Conservation (phyloP, 2,329 filamentous ascomycete species). For the Stagonosporopsis vannaccii region DNA sequence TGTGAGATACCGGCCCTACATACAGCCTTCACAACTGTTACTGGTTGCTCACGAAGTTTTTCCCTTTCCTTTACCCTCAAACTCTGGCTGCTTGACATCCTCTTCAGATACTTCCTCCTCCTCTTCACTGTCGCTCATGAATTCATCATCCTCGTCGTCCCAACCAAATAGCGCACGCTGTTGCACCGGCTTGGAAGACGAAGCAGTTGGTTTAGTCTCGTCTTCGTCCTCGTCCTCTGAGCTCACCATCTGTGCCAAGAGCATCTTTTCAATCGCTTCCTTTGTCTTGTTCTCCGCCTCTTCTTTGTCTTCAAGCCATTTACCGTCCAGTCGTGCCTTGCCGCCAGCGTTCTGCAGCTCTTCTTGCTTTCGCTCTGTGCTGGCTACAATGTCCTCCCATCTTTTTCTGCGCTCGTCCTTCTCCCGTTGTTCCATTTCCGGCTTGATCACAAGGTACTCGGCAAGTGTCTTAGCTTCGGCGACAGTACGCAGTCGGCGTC, state of each 20-base stretch:
- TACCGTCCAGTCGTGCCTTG: slow-evolving; percentile 73
- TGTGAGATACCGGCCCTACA: not conserved
- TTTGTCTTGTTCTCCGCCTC: slow-evolving; percentile 84
- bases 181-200: slow-evolving; percentile 41
- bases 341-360: slow-evolving; percentile 80
- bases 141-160: slow-evolving; percentile 71
- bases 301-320: slow-evolving; percentile 96
- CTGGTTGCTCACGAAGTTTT: slow-evolving; percentile 38
- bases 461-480: slow-evolving; percentile 95
- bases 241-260: slow-evolving; percentile 55
- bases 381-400: slow-evolving; percentile 88
- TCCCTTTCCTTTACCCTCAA: slow-evolving; percentile 54
- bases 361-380: slow-evolving; percentile 81
- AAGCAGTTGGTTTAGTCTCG: slow-evolving; percentile 31
- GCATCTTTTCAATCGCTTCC: slow-evolving; percentile 70
- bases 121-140: slow-evolving; percentile 57
- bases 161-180: slow-evolving; percentile 73
- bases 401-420: slow-evolving; percentile 83
- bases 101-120: slow-evolving; percentile 51
- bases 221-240: slow-evolving; percentile 42
- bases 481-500: slow-evolving; percentile 86
- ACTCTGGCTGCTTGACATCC: slow-evolving; percentile 33
- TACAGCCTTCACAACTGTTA: not conserved
- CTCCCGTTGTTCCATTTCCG: slow-evolving; percentile 95
- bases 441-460: slow-evolving; percentile 93